Evolutionary conservation across 2,329 filamentous ascomycete genomes (phyloP).

Genomic region (Zymoseptoria crescenta): DNA sequence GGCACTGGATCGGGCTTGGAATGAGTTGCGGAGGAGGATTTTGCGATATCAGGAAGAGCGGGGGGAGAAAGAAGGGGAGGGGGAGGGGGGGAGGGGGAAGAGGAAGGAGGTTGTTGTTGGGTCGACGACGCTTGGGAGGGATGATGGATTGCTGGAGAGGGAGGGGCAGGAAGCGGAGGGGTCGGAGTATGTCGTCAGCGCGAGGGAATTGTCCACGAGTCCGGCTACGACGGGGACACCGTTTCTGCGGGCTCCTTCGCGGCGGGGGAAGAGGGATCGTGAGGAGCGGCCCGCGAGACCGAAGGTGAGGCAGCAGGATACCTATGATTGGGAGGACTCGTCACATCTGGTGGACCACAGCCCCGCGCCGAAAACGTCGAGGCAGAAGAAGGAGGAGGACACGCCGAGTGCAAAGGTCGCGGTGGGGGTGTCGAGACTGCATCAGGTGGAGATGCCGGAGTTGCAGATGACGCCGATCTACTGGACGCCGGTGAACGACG

Average conservation of each 20-base stretch:
- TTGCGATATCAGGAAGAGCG: constrained; percentile 27
- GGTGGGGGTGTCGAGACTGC: constrained; percentile 82
- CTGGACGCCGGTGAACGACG: constrained; percentile 89
- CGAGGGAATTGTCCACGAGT: constrained; percentile 10
- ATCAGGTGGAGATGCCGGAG: constrained; percentile 75
- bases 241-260: constrained; percentile 44
- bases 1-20: constrained; percentile 31
- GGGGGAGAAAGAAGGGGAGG: constrained; percentile 28
- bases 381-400: constrained; percentile 24
- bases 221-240: constrained; percentile 40
- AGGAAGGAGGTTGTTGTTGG: constrained; percentile 12
- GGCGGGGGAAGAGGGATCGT: constrained; percentile 30
- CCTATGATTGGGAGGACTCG: constrained; percentile 42
- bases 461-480: constrained; percentile 91
- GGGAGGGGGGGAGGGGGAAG: constrained; percentile 11
- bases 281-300: constrained; percentile 23
- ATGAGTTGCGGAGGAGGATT: constrained; percentile 28
- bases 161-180: constrained; percentile 5
- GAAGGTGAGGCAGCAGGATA: constrained; percentile 34
- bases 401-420: constrained; percentile 55
- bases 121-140: constrained; percentile 21
- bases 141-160: constrained; percentile 14
- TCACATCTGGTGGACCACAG: constrained; percentile 26
- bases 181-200: constrained; percentile 4
- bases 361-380: constrained; percentile 17